Conservation (phyloP, 192 early-diverging fungal species). For the Coemansia sp. region DNA sequence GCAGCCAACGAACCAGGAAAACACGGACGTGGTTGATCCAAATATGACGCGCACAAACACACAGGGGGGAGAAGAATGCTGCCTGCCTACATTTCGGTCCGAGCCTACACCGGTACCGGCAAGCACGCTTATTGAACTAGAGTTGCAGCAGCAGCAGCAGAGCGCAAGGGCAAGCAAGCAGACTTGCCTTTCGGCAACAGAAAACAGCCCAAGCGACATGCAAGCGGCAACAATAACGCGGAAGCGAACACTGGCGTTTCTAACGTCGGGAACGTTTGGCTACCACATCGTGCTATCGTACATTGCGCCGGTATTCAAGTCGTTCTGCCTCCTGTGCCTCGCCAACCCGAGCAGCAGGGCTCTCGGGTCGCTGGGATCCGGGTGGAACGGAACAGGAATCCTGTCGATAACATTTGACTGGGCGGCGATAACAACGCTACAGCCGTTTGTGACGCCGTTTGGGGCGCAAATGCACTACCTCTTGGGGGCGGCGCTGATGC, state of each 20-base stretch:
- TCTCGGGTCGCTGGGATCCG: constrained; percentile 38
- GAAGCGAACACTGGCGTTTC: constrained; percentile 23
- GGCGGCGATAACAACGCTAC: constrained; percentile 57
- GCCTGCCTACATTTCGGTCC: not conserved
- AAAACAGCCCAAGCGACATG: not conserved
- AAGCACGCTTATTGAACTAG: not conserved
- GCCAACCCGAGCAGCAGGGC: constrained; percentile 36
- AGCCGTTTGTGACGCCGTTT: constrained; percentile 71
- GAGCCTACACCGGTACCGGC: not conserved
- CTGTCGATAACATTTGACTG: constrained; percentile 73
- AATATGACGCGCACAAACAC: not conserved
- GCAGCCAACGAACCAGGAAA: not conserved
- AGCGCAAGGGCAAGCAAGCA: not conserved
- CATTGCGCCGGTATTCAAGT: constrained; percentile 67
- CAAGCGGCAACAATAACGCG: constrained; percentile 9
- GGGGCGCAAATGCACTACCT: constrained; percentile 70
- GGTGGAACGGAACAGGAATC: constrained; percentile 64
- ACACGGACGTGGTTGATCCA: not conserved
- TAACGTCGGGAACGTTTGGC: constrained; percentile 38
- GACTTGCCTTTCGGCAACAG: not conserved
- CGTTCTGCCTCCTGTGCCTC: constrained; percentile 63
- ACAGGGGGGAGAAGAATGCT: not conserved
- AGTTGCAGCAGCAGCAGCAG: not conserved
- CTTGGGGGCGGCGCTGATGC: constrained; percentile 62
- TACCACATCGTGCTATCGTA: constrained; percentile 59